Evolutionary conservation across 495 filamentous ascomycete genomes (phyloP).

Genomic region (Penicillium desertorum): DNA sequence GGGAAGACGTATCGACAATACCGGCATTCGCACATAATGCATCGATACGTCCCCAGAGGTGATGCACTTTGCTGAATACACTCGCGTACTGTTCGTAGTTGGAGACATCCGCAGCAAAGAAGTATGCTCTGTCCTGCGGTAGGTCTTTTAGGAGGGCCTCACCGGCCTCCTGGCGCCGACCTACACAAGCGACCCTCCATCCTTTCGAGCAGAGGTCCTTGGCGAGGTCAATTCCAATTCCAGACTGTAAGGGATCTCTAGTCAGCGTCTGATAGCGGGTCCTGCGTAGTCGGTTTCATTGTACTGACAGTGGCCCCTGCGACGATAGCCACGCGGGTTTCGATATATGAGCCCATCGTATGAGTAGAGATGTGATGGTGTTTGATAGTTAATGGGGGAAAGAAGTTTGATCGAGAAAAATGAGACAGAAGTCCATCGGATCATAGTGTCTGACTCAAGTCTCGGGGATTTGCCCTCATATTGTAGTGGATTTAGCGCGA

Average conservation of each 20-base stretch:
- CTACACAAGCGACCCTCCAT: constrained; percentile 30
- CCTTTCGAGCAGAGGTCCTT: constrained; percentile 25
- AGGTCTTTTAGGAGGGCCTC: constrained; percentile 19
- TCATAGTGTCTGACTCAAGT: neutral
- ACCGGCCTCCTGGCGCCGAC: constrained; percentile 23
- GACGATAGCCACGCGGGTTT: constrained; percentile 24
- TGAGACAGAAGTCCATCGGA: neutral
- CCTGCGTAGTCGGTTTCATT: neutral
- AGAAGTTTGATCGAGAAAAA: neutral
- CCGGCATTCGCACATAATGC: constrained; percentile 31
- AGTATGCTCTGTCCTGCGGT: constrained; percentile 16
- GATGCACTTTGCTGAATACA: constrained; percentile 20
- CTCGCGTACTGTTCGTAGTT: constrained; percentile 26
- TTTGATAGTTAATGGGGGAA: neutral
- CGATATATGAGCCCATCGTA: constrained; percentile 16
- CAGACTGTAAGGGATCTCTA: constrained; percentile 21
- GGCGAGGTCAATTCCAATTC: constrained; percentile 28
- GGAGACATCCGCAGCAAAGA: constrained; percentile 29
- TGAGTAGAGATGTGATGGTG: neutral
- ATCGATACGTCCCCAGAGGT: constrained; percentile 30
- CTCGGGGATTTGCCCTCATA: neutral
- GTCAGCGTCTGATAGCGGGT: neutral
- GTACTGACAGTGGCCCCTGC: constrained; percentile 28
- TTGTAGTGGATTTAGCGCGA: neutral
- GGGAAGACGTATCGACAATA: constrained; percentile 28